phyloP scores from a whole-genome alignment of 2,329 filamentous ascomycete genomes.

The Rhexocercosporidium sp. region DNA sequence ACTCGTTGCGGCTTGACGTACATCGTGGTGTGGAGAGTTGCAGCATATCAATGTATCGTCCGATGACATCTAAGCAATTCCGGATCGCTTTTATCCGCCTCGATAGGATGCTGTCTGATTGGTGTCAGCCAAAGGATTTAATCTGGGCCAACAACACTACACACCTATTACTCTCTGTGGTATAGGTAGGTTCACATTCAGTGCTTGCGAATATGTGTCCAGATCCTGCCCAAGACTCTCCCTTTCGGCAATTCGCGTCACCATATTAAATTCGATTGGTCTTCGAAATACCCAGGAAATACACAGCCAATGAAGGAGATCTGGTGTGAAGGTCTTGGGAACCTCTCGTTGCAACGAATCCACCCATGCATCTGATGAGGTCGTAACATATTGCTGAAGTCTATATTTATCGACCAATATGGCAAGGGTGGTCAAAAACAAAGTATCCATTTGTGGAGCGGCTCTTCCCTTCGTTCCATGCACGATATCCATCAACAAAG shows the following conservation, averaged over 20 bases:
- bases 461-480: slow-evolving; percentile 9
- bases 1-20: slow-evolving; percentile 18
- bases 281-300: slow-evolving; percentile 28
- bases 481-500: slow-evolving; percentile 18
- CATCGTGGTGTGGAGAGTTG: slow-evolving; percentile 18
- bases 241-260: slow-evolving; percentile 18
- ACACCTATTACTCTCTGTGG: slow-evolving; percentile 23
- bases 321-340: slow-evolving; percentile 13
- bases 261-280: slow-evolving; percentile 19
- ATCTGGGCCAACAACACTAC: not conserved
- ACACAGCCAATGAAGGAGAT: slow-evolving; percentile 25
- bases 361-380: slow-evolving; percentile 17
- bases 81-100: slow-evolving; percentile 29
- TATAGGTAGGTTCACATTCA: slow-evolving; percentile 24
- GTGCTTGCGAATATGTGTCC: slow-evolving; percentile 8
- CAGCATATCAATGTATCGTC: slow-evolving; percentile 38
- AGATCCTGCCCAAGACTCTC: slow-evolving; percentile 20
- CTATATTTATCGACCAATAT: slow-evolving; percentile 40
- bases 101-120: slow-evolving; percentile 12
- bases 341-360: slow-evolving; percentile 12
- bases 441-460: slow-evolving; percentile 35
- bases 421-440: slow-evolving; percentile 41
- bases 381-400: slow-evolving; percentile 16
- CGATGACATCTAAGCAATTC: slow-evolving; percentile 41
- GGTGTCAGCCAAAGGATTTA: not conserved